Base-by-base conservation (phyloP, 2,329 filamentous ascomycete genomes). In the Colletotrichum sp. region DNA sequence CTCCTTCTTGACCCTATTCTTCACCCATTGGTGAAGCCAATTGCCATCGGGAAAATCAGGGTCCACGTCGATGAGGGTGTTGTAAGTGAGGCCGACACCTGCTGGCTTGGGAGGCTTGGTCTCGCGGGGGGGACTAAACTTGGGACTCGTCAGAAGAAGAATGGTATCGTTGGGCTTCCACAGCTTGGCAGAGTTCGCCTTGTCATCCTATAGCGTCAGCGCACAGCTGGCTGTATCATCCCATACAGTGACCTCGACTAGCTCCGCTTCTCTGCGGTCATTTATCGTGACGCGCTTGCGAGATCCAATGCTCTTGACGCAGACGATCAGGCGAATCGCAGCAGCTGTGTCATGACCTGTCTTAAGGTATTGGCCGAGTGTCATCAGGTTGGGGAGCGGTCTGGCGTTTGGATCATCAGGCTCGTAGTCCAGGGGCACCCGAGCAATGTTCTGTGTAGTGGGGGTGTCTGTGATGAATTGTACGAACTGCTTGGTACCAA, bases 261-360 rank as follows among this genome's bases (percentile, higher is more conserved):
- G 83, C 34, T 89, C 85, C 5, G 36, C 27, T 29, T 70, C 67
- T 29, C 57, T 71, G 19, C 49, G 25, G 25, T 52, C 34, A 8
- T 62, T 30, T 8, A 39, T 39, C 1, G 85, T 83, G 34, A 92
- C 85, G 83, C 79, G 87, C 81, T 89, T 90, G 67, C 85, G 87
- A 8, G 86, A 85, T 0, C 90, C 90, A 69, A 93, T 85, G 72
- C 88, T 90, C 80, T 90, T 90, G 6, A 93, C 89, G 67, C 91
- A 90, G 1, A 92, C 88, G 4, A 93, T 84, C 3, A 93, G 83
- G 67, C 88, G 90, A 0, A 84, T 87, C 44, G 88, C 87, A 3
- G 82, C 79, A 11, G 44, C 44, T 52, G 90, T 72, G 63, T 92
- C 90, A 72, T 89, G 88, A 0, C 90, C 91, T 3, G 88, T 88